A percentile compares a stretch with the other conserved stretches of the same genome.
These are phyloP conservation scores for Biscutella laevigata DNA, from an alignment of 441 rosid species.

Conservation along the genomic window DNA sequence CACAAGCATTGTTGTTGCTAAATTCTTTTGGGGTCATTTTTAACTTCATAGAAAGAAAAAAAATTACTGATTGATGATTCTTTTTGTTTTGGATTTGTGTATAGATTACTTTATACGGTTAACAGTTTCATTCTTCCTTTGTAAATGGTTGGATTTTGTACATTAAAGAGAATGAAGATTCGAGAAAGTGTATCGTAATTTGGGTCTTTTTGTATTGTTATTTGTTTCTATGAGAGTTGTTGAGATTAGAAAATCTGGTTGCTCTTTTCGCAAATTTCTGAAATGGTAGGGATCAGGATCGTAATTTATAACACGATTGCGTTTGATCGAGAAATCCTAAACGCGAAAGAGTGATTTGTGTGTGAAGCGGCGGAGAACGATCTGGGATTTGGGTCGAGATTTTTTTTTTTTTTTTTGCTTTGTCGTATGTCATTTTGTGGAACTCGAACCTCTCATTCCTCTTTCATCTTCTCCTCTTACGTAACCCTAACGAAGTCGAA, in stretches of 20 bases:
- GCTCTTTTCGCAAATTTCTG: neutral
- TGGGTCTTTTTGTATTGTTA: neutral
- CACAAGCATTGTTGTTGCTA: slow-evolving; percentile 5
- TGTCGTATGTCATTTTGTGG: slow-evolving; percentile 10
- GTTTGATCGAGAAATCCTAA: neutral
- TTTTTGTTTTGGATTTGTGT: slow-evolving; percentile 17
- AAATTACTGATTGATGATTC: slow-evolving; percentile 17
- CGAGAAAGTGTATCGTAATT: neutral
- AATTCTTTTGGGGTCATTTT: neutral
- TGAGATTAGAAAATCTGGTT: neutral
- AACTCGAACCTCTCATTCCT: slow-evolving; percentile 20
- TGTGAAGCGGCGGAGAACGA: slow-evolving; percentile 22
- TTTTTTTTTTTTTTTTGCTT: neutral
- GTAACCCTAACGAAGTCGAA: slow-evolving; percentile 27
- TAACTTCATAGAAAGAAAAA: neutral
- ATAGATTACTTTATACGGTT: slow-evolving; percentile 11
- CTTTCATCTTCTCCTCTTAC: slow-evolving; percentile 14
- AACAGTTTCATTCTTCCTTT: slow-evolving; percentile 17
- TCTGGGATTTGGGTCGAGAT: slow-evolving; percentile 15
- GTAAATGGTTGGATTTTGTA: slow-evolving; percentile 24
- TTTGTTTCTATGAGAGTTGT: neutral
- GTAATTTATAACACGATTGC: neutral
- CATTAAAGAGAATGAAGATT: slow-evolving; percentile 12
- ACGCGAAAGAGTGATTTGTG: slow-evolving; percentile 11
- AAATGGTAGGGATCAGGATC: neutral